Base-by-base conservation (phyloP, 1,284 basidiomycete species). In the Rhodotorula sp. region DNA sequence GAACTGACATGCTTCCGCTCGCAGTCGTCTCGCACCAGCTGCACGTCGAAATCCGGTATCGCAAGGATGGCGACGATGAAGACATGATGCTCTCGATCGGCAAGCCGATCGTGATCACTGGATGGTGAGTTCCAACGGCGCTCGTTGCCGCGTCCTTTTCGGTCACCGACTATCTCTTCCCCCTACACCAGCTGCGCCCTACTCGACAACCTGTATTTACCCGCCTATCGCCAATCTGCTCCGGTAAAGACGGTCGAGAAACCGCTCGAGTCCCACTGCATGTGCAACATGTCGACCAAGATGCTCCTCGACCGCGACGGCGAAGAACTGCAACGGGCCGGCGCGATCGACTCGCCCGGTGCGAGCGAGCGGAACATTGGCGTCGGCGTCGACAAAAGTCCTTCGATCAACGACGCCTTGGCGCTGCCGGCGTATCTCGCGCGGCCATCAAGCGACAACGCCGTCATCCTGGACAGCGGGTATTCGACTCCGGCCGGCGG, bases 241-340 rank as follows among this genome's bases (percentile, higher is more conserved):
- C 34, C 69, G 1, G 59, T 62, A 0, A 67, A 62, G 28, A 62
- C 66, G 10, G 47, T 71, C 54, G 31, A 49, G 7, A 34, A 48
- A 4, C 58, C 67, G 19, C 23, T 65, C 3, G 14, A 57, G 21
- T 10, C 38, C 1, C 52, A 52, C 7, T 75, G 74, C 54, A 38
- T 60, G 19, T 75, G 73, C 62, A 66, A 61, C 59, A 59, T 71
- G 28, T 62, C 69, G 3, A 49, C 69, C 38, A 58, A 66, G 28
- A 62, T 64, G 50, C 61, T 64, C 48, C 38, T 69, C 23, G 71
- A 73, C 23, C 71, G 68, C 2, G 71, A 73, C 26, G 71, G 71
- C 23, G 64, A 55, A 3, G 50, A 58, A 2, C 58, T 75, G 18
- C 62, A 59, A n/a, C 34, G 64, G 8, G 64, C 64, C 23, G 57